Conservation (phyloP, 129 eudicot genomes). For the Heracleum sosnowskyi region DNA sequence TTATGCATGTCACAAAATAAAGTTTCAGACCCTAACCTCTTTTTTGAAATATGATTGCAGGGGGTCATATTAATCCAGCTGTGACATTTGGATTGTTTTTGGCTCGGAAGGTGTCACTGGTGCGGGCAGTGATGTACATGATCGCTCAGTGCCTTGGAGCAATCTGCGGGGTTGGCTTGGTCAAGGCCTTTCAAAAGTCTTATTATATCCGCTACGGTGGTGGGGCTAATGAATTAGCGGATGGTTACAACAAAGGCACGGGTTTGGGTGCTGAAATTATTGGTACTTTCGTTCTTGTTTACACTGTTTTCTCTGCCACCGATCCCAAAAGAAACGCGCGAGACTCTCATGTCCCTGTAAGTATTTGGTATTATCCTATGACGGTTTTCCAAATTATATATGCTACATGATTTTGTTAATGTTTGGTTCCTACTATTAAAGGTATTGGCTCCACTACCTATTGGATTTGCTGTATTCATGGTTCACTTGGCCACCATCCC, state of each 20-base stretch:
- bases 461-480: conserved; percentile 12
- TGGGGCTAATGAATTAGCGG: conserved; percentile 3
- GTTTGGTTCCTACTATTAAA: neutral
- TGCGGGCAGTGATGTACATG: conserved; percentile 10
- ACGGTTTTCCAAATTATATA: no score
- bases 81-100: conserved; percentile 10
- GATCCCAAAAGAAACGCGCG: conserved; percentile 6
- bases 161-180: conserved; percentile 8
- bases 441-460: conserved; percentile 8
- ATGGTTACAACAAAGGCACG: conserved; percentile 7
- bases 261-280: conserved; percentile 10
- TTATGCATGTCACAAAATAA: neutral
- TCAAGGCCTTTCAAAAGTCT: conserved; percentile 1
- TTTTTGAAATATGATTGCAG: neutral
- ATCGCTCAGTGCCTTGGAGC: conserved; percentile 10
- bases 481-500: conserved; percentile 10
- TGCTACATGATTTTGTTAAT: no score
- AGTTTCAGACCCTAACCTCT: neutral
- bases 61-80: conserved; percentile 8
- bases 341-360: conserved; percentile 8
- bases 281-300: conserved; percentile 10
- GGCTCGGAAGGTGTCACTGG: conserved; percentile 8
- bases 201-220: neutral
- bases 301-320: conserved; percentile 10
- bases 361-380: no score